Base-by-base conservation (phyloP, 805 yeast genomes). In the Ogataea salicorniae region DNA sequence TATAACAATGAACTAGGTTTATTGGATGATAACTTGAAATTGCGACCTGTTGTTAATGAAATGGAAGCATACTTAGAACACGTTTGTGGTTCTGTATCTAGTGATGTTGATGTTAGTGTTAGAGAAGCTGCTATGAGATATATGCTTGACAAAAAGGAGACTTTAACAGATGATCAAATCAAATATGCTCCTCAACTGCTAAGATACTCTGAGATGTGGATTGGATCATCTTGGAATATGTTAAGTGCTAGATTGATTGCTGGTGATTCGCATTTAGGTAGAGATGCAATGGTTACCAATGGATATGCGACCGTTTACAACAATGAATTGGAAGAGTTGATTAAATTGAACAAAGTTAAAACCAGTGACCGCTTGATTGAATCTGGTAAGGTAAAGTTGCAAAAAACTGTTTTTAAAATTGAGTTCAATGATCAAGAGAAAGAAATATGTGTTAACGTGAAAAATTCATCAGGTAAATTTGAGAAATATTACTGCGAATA, bases 121-220 rank as follows among this genome's bases (percentile, higher is more conserved):
- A 64, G 71, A 46, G 76, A 79, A 15, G 74, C 79, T 6, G 69
- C 77, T 5, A 61, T 70, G 13, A 58, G 68, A 41, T 87, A 80
- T 52, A 50, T 84, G 29, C 64, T 65, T 40, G 67, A 68, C 29
- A 73, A 73, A 52, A 71, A 74, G 34, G 64, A 70, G 34, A 60
- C 73, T 13, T 63, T 86, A 40, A 74, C 81, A 0, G 63, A 66
- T 17, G 74, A 68, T 4, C 91, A 84, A 60, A 69, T 72, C 17
- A 59, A 61, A 37, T 70, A 70, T 52, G 73, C 81, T 11, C 76
- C 79, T 2, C 79, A 80, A 49, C 56, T 76, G 44, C 57, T 76
- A 14, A 71, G 95, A 56, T 69, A 69, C 44, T 46, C 53, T 33
- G 97, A 89, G 62, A 66, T 85, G 44, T 89, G 95, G 92, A 81